Evolutionary conservation across 2,329 filamentous ascomycete species (phyloP), one percentile per base, ranked within the genome.

Genomic region (Hypoxylon sp.): DNA sequence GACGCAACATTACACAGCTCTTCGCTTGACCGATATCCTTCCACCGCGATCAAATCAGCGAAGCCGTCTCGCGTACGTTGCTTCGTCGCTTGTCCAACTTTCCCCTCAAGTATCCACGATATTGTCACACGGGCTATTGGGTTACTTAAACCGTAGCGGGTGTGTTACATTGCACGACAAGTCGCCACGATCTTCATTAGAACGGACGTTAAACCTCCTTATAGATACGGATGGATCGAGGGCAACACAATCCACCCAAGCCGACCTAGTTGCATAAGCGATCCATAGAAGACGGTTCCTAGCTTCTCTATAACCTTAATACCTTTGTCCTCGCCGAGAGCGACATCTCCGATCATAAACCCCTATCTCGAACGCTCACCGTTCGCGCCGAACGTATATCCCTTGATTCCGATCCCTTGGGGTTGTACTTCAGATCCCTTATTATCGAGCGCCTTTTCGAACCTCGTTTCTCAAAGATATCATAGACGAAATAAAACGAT

Each of bases 391-490:
- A 66, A 65, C 65, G 44, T 22, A 72, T 71, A 46, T 70, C 44
- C 53, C 56, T 58, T 62, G 54, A 72, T 35, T 63, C 63, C 22
- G 57, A 70, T 56, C 77, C 39, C 78, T 72, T 81, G 84, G 67
- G 83, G 85, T 72, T 88, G 22, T 44, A 86, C 17, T 79, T 87
- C 70, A 77, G 81, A 55, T 87, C 85, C 65, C 85, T 88, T 67
- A 79, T 86, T 74, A 84, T 88, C 81, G 85, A 87, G 70, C 84
- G 84, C 31, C 87, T 87, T 76, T 85, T 86, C 78, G 82, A 83
- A 72, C 82, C 81, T 70, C 83, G 84, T 70, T 78, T 83, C 75
- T 75, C 78, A 39, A 76, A 64, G 73, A 76, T 47, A 74, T 76
- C 58, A 78, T 75, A 58, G 65, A 78, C 47, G 72, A 75, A 37